Conservation (phyloP, 805 yeast species). For the Starmerella bombi region DNA sequence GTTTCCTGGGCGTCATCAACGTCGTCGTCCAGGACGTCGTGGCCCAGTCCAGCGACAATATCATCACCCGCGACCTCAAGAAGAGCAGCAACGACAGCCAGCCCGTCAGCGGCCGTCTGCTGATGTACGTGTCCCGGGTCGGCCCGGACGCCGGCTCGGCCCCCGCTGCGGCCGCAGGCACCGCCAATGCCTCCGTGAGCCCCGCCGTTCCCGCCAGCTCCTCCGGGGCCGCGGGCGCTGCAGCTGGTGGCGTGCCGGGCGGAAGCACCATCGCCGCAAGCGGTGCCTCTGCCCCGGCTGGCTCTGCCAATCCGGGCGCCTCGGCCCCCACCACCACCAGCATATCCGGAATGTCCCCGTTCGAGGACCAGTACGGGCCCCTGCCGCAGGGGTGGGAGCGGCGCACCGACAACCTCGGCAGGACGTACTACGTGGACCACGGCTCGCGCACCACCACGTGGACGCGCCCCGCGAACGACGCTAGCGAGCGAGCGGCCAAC, state of each 20-base stretch:
- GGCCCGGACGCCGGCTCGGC: not conserved
- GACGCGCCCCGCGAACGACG: constrained; percentile 82
- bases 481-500: constrained; percentile 58
- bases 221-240: constrained; percentile 1
- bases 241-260: constrained; percentile 1
- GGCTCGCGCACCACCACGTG: constrained; percentile 97
- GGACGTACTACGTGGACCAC: constrained; percentile 97
- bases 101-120: constrained; percentile 81
- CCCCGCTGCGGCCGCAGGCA: not conserved
- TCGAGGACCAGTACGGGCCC: constrained; percentile 93
- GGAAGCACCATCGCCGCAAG: constrained; percentile 1
- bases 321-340: constrained; percentile 6
- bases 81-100: constrained; percentile 73
- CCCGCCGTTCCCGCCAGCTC: not conserved
- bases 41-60: constrained; percentile 40
- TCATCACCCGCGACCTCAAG: constrained; percentile 83
- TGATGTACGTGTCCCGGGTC: constrained; percentile 10
- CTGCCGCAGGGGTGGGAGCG: constrained; percentile 99
- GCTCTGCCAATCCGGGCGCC: constrained; percentile 7
- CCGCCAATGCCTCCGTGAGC: not conserved
- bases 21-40: constrained; percentile 79
- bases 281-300: constrained; percentile 22
- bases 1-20: constrained; percentile 92
- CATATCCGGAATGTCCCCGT: constrained; percentile 41
- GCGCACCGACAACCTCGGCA: constrained; percentile 91